A percentile compares a stretch with the other conserved stretches of the same genome.
Evolutionary conservation across 208 protist species (phyloP).

Genomic region (Angomonas deanei): DNA sequence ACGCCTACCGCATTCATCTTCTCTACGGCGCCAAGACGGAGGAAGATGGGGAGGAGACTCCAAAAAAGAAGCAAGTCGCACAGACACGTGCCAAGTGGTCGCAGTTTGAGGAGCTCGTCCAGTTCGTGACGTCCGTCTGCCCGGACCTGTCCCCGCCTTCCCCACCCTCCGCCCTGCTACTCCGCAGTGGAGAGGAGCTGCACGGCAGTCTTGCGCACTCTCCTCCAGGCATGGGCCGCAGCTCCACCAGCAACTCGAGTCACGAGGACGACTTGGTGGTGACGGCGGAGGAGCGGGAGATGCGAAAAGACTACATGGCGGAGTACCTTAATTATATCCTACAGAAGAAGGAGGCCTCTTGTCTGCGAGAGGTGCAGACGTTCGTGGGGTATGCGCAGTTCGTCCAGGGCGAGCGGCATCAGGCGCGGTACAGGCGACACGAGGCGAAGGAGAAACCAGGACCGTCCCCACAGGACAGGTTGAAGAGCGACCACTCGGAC

Average conservation of each 20-base stretch:
- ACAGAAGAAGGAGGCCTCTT: conserved; percentile 15
- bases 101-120: conserved; percentile 38
- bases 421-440: neutral
- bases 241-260: neutral
- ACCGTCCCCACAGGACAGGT: neutral
- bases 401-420: conserved; percentile 15
- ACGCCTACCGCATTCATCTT: conserved; percentile 39
- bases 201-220: neutral
- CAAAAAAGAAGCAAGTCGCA: conserved; percentile 20
- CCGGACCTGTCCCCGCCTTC: conserved; percentile 37
- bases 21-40: neutral
- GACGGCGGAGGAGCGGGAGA: conserved; percentile 17
- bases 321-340: conserved; percentile 33
- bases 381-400: conserved; percentile 42
- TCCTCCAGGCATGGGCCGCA: neutral
- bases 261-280: neutral
- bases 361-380: conserved; percentile 42
- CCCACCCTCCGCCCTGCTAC: conserved; percentile 17
- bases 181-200: conserved; percentile 2
- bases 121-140: conserved; percentile 33
- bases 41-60: conserved; percentile 5
- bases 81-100: conserved; percentile 26
- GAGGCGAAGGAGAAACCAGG: neutral
- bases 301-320: conserved; percentile 35
- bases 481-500: neutral